phyloP scores from a whole-genome alignment of 2,329 filamentous ascomycete species.

The Bipolaris cookei region DNA sequence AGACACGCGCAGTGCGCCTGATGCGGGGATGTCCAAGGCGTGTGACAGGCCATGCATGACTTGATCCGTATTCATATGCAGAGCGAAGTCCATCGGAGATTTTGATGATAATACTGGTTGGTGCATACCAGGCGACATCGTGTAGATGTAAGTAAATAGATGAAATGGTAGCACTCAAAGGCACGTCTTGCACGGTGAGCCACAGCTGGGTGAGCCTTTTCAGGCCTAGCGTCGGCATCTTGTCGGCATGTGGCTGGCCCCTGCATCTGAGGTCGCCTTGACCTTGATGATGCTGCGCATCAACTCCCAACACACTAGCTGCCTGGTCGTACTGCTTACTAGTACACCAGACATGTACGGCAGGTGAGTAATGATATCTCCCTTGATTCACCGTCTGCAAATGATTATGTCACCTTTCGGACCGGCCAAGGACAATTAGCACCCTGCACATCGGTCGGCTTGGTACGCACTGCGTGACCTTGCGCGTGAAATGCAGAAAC shows the following conservation, averaged over 20 bases:
- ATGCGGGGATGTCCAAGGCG: background rate
- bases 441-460: background rate
- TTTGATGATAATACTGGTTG: background rate
- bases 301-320: slow-evolving; percentile 2
- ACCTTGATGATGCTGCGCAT: background rate
- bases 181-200: background rate
- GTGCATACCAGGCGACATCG: background rate
- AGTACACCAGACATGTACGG: background rate
- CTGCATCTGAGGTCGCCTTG: background rate
- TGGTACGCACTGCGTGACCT: background rate
- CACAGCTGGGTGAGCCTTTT: background rate
- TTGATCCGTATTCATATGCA: background rate
- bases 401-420: background rate
- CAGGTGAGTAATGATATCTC: background rate
- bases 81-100: background rate
- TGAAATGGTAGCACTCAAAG: background rate
- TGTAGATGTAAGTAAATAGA: background rate
- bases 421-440: background rate
- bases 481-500: background rate
- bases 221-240: slow-evolving; percentile 1
- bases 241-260: background rate
- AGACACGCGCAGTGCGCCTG: slow-evolving; percentile 1
- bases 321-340: background rate
- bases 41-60: background rate
- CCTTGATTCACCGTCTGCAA: background rate